Base-by-base conservation (phyloP, 2,329 filamentous ascomycete genomes). In the Alternaria triticina region DNA sequence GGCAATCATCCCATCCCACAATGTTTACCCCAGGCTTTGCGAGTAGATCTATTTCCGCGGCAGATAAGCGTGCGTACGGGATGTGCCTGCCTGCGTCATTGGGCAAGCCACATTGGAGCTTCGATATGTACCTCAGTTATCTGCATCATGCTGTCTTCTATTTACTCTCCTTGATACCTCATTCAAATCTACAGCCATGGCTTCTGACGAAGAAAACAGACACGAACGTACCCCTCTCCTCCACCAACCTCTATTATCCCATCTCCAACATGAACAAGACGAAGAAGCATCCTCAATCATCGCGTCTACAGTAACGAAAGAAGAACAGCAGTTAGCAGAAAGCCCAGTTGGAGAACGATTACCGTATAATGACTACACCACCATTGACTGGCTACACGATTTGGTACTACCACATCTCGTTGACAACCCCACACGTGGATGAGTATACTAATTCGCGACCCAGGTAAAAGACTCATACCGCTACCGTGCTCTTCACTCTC, bases 301-400 rank as follows among this genome's bases (percentile, higher is more conserved):
- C 22, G 82, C 82, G 30, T 83, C 82, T 22, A 75, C 80, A 52
- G 68, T 84, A 27, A 82, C 81, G 13, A 85, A 84, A 59, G 83
- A 86, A 50, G 85, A 87, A 66, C 82, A 81, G 61, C 81, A 81
- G 17, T 74, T 87, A 58, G 78, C 70, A 7, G 76, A 77, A 5
- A 84, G 81, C 23, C 78, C 84, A 2, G 79, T 86, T 11, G 86
- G 86, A 45, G 87, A 89, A 70, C 78, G 86, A 55, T 74, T 88
- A 20, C 84, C 86, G 1, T 89, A 89, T 71, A 88, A 87, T 70
- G 85, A 88, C 66, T 89, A 89, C 67, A 86, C 84, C 8, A 88
- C 86, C 1, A 88, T 89, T 61, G 87, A 89, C 74, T 89, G 86
- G 86, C 79, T 89, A 10, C 87, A 88, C 73, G 86, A 88, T 68